A percentile compares a stretch with the other conserved stretches of the same genome.
phyloP scores from a whole-genome alignment of 1,284 basidiomycete species.

The Ustilago xerochloae region DNA sequence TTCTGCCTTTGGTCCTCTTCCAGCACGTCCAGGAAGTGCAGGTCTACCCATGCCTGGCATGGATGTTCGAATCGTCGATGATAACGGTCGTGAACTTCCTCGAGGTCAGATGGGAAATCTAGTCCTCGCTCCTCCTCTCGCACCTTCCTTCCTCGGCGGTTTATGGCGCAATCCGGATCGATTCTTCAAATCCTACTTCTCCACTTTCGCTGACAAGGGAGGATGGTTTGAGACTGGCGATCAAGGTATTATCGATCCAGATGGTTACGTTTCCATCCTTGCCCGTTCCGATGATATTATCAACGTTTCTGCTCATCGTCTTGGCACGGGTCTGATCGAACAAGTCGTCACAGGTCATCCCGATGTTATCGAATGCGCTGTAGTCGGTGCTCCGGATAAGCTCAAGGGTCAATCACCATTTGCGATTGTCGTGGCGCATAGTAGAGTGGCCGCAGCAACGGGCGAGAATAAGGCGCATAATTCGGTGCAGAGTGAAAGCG shows the following conservation, averaged over 20 bases:
- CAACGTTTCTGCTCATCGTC: slow-evolving; percentile 62
- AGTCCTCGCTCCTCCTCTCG: slow-evolving; percentile 56
- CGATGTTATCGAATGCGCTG: slow-evolving; percentile 61
- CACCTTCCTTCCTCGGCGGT: slow-evolving; percentile 55
- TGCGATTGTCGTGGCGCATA: slow-evolving; percentile 55
- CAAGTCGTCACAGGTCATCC: slow-evolving; percentile 53
- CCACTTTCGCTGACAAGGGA: slow-evolving; percentile 59
- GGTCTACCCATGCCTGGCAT: slow-evolving; percentile 63
- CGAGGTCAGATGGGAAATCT: slow-evolving; percentile 64
- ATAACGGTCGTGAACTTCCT: slow-evolving; percentile 53
- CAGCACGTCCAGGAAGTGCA: slow-evolving; percentile 56
- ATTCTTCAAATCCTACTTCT: slow-evolving; percentile 57
- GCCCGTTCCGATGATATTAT: slow-evolving; percentile 61
- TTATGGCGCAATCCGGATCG: slow-evolving; percentile 62
- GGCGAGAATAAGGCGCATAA: slow-evolving; percentile 25
- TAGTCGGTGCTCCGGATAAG: slow-evolving; percentile 63
- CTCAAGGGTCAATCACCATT: slow-evolving; percentile 66
- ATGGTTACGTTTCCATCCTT: slow-evolving; percentile 64
- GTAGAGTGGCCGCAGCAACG: slow-evolving; percentile 18
- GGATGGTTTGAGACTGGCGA: slow-evolving; percentile 66
- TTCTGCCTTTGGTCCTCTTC: slow-evolving; percentile 41
- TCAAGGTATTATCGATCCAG: slow-evolving; percentile 55
- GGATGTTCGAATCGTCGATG: slow-evolving; percentile 65
- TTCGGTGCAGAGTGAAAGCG: slow-evolving; percentile 23
- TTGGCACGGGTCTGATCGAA: slow-evolving; percentile 62